phyloP scores from a whole-genome alignment of 2,329 filamentous ascomycete species.

The Cytospora chrysosperma region DNA sequence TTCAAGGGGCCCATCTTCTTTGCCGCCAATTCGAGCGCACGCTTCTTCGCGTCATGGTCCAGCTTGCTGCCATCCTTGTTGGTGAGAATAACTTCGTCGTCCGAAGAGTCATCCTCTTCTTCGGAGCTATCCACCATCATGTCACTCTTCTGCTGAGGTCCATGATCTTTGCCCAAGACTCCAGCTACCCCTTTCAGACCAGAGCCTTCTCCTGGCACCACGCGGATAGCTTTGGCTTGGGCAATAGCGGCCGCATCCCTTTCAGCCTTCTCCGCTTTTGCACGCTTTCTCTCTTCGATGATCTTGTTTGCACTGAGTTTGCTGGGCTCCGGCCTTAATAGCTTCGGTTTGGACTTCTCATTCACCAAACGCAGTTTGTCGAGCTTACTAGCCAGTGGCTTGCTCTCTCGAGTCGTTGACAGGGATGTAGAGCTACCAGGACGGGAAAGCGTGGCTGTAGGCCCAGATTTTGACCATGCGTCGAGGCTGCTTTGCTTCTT shows the following conservation, averaged over 20 bases:
- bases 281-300: slow-evolving; percentile 70
- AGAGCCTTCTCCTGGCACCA: slow-evolving; percentile 68
- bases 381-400: slow-evolving; percentile 22
- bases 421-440: slow-evolving; percentile 30
- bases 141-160: slow-evolving; percentile 73
- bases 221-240: slow-evolving; percentile 60
- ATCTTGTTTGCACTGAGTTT: slow-evolving; percentile 51
- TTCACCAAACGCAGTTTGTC: slow-evolving; percentile 29
- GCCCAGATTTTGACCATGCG: slow-evolving; percentile 56
- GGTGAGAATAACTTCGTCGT: slow-evolving; percentile 47
- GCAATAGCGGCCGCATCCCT: slow-evolving; percentile 72
- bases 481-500: slow-evolving; percentile 63
- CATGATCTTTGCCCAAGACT: slow-evolving; percentile 75
- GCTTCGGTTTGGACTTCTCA: slow-evolving; percentile 38
- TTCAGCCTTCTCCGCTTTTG: slow-evolving; percentile 71
- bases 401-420: slow-evolving; percentile 9
- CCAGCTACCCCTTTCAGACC: slow-evolving; percentile 69
- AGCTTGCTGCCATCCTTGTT: slow-evolving; percentile 45
- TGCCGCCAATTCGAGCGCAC: slow-evolving; percentile 45
- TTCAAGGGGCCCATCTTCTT: slow-evolving; percentile 72
- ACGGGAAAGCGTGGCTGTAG: slow-evolving; percentile 27
- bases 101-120: slow-evolving; percentile 64
- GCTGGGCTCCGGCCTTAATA: slow-evolving; percentile 32
- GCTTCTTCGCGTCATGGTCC: slow-evolving; percentile 22
- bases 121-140: slow-evolving; percentile 86